These are phyloP conservation scores for Schizonepeta tenuifolia DNA, from an alignment of 257 asterid genomes.

Conservation along the genomic window DNA sequence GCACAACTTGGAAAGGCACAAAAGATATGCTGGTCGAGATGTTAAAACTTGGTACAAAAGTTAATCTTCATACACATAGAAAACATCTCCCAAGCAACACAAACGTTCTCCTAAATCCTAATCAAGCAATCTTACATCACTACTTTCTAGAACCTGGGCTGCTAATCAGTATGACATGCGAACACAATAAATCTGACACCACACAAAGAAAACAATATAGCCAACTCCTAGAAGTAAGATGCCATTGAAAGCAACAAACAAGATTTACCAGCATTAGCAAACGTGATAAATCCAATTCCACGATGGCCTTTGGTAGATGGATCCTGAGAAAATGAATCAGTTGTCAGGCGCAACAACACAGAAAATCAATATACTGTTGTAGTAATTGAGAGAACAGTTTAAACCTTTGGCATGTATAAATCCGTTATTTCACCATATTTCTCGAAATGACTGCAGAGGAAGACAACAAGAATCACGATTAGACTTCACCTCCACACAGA, in stretches of 20 bases:
- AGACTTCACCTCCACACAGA: constrained; percentile 17
- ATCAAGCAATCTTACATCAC: neutral
- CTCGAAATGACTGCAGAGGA: constrained; percentile 83
- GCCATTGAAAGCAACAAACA: constrained; percentile 22
- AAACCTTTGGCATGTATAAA: constrained; percentile 98
- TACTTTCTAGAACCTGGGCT: neutral
- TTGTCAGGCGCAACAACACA: constrained; percentile 8
- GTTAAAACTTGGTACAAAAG: neutral
- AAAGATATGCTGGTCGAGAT: neutral
- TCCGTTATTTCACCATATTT: constrained; percentile 89
- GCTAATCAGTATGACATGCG: neutral
- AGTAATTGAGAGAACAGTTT: constrained; percentile 19
- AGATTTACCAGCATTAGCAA: constrained; percentile 71
- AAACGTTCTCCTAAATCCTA: constrained; percentile 4
- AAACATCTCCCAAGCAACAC: neutral
- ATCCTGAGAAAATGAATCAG: constrained; percentile 57
- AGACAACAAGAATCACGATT: constrained; percentile 22
- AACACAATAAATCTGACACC: neutral
- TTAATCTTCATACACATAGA: neutral
- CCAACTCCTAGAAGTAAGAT: constrained; percentile 1
- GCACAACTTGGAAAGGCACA: neutral
- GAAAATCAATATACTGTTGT: neutral
- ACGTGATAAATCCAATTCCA: constrained; percentile 97
- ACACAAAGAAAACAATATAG: neutral
- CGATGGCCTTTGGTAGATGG: constrained; percentile 92